Evolutionary conservation across 805 yeast genomes (phyloP), one percentile per base, ranked within the genome.

Genomic region (Metschnikowia koreensis): DNA sequence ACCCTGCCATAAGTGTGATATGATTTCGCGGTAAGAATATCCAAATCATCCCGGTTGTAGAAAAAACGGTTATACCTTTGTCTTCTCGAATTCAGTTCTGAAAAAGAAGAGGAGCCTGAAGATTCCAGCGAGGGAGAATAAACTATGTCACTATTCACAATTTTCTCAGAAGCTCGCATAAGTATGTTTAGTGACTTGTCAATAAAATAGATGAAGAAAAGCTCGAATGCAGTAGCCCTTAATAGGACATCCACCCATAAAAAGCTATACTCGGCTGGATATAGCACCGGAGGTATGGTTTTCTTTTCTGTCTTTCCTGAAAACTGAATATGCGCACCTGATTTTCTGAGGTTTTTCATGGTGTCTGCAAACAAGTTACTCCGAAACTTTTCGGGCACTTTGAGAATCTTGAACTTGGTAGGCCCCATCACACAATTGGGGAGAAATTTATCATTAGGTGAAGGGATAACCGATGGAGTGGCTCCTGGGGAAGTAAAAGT

Each of bases 191-290:
- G 58, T 0, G 75, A 64, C 45, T 70, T 63, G 48, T 73, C 77
- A 57, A 73, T 66, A 53, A 73, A 66, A 52, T 71, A 73, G 2
- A 65, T 63, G 53, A 66, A 68, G 50, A 71, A 71, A 8, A 69
- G 60, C 36, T 68, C 62, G 40, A 69, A 58, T 5, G 61, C 57
- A 3, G 62, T 60, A 16, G 70, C 63, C 43, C 64, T 66, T 43
- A 66, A 59, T 51, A 66, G 67, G 26, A 72, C 51, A 0, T 63
- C 50, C n/a, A 57, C 53, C 77, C 77, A 73, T 41, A 73, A 60
- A 22, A 40, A 46, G 33, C 60, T 56, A 17, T 54, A 58, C 44
- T 60, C 61, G 51, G 44, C 15, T 59, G 55, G 13, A 49, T 48
- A 69, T 73, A 70, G 1, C 34, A 67, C 61, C 0, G 75, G 73